Conservation (phyloP, 805 yeast species). For the Hanseniaspora thailandica region DNA sequence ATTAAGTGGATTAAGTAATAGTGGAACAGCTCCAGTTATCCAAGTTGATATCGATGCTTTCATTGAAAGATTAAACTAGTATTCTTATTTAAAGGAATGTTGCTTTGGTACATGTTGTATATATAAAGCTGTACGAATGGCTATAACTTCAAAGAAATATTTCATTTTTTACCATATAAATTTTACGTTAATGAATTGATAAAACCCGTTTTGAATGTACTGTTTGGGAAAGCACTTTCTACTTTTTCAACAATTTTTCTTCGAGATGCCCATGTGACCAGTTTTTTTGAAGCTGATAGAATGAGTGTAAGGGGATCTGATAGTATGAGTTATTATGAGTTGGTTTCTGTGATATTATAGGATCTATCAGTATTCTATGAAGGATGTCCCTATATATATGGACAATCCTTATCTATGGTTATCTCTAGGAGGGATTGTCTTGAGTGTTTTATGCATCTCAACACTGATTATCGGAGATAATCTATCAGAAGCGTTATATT, state of each 20-base stretch:
- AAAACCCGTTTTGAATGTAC: background rate
- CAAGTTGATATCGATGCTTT: conserved; percentile 65
- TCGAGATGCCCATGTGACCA: background rate
- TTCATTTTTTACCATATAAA: background rate
- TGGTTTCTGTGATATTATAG: no score
- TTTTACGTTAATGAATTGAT: background rate
- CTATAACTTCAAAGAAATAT: background rate
- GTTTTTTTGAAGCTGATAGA: background rate
- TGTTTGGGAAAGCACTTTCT: background rate
- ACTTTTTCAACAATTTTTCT: no score
- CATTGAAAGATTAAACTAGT: conserved; percentile 52
- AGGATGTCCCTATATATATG: no score
- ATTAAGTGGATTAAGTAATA: conserved; percentile 38
- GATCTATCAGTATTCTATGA: no score
- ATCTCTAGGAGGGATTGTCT: no score
- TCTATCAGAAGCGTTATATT: no score
- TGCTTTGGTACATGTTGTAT: background rate
- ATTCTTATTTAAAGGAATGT: background rate
- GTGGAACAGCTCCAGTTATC: conserved; percentile 52
- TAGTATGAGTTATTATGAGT: background rate
- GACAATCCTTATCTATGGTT: no score
- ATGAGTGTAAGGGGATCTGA: no score
- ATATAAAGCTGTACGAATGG: background rate
- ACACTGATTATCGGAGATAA: no score
- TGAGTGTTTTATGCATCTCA: no score